phyloP scores from a whole-genome alignment of 2,329 filamentous ascomycete species.

The Fusarium torreyae region DNA sequence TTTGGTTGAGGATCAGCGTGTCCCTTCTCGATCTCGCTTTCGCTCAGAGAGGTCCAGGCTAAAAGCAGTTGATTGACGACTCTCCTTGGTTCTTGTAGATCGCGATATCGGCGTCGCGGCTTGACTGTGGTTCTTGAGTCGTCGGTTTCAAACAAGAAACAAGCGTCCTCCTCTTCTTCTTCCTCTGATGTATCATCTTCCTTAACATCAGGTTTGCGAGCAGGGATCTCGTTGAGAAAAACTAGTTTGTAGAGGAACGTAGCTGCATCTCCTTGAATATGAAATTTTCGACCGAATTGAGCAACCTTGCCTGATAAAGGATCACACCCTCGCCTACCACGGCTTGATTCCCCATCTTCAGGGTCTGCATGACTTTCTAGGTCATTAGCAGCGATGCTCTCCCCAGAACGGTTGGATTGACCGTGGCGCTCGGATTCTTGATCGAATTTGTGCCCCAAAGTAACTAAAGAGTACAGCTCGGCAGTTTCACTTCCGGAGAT shows the following conservation, averaged over 20 bases:
- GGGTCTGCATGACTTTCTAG: background rate
- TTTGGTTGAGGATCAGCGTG: background rate
- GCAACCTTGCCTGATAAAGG: background rate
- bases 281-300: slow-evolving; percentile 25
- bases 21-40: slow-evolving; percentile 18
- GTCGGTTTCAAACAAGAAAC: background rate
- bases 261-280: slow-evolving; percentile 29
- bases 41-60: slow-evolving; percentile 28
- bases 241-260: slow-evolving; percentile 35
- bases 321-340: slow-evolving; percentile 1
- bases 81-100: slow-evolving; percentile 5
- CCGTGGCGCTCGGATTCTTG: too few relatives aligned
- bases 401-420: too few relatives aligned
- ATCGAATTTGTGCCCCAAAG: background rate
- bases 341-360: background rate
- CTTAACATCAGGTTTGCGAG: accelerated
- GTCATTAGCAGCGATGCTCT: background rate
- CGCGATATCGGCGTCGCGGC: background rate
- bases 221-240: slow-evolving; percentile 2
- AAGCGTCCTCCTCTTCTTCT: background rate
- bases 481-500: background rate
- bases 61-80: slow-evolving; percentile 26
- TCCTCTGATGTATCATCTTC: too few relatives aligned
- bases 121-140: background rate
- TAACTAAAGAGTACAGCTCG: slow-evolving; percentile 4